Conservation (phyloP, 169 alveolate species). For the Cyclospora cayetanensis region DNA sequence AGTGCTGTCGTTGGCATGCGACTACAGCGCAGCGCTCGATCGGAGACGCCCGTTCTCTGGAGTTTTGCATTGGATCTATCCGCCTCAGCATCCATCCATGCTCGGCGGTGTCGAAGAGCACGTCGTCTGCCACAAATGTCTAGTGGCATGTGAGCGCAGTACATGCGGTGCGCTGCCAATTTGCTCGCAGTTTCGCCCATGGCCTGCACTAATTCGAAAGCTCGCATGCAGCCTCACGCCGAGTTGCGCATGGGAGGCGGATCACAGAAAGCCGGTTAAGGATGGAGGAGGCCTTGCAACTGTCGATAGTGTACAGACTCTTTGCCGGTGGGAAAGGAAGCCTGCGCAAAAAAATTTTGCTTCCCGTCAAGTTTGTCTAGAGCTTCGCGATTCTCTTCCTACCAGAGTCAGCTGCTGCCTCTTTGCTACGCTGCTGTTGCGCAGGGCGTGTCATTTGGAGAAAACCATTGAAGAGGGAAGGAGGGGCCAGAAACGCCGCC, state of each 20-base stretch:
- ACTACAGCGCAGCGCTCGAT: no score
- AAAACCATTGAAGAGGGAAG: constrained; percentile 37
- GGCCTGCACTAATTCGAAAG: constrained; percentile 49
- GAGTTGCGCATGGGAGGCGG: constrained; percentile 64
- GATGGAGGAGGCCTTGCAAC: constrained; percentile 52
- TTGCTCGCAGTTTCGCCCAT: constrained; percentile 52
- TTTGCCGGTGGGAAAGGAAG: constrained; percentile 27
- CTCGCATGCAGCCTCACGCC: constrained; percentile 52
- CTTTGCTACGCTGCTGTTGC: neutral
- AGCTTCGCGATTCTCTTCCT: neutral
- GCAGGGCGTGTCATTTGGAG: constrained; percentile 45
- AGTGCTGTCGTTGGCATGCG: neutral
- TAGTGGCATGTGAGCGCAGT: no score
- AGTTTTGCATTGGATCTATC: no score
- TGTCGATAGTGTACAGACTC: constrained; percentile 43
- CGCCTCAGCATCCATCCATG: no score
- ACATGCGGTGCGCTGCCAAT: no score
- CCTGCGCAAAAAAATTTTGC: neutral
- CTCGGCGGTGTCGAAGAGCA: no score
- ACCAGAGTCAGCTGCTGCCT: neutral
- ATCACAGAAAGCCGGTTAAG: constrained; percentile 37
- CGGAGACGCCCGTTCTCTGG: no score
- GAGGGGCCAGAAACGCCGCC: constrained; percentile 53
- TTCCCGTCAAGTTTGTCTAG: neutral
- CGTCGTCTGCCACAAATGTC: no score